Evolutionary conservation across 345 rosid genomes (phyloP).

Genomic region (Bruguiera gymnorhiza): DNA sequence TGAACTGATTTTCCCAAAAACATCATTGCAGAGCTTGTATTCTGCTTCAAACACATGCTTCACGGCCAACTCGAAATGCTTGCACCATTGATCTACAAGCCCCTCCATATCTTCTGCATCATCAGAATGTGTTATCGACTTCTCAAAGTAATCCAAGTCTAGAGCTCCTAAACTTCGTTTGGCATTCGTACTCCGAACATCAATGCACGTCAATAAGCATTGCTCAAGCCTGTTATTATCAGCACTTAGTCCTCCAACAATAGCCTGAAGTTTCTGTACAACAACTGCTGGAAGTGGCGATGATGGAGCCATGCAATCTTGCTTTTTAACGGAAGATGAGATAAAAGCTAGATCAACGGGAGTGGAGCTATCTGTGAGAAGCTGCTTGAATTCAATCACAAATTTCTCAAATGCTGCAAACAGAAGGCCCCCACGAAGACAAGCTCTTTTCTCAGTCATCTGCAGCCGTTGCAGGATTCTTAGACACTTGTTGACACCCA

Average conservation of each 20-base stretch:
- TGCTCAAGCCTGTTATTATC: constrained; percentile 30
- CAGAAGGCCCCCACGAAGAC: constrained; percentile 46
- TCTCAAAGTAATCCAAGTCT: constrained; percentile 46
- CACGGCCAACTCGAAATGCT: constrained; percentile 50
- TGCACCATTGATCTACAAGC: constrained; percentile 48
- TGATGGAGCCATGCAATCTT: constrained; percentile 10
- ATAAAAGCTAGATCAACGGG: constrained; percentile 16
- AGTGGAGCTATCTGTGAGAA: constrained; percentile 36
- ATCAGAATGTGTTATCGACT: constrained; percentile 37
- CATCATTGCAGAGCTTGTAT: constrained; percentile 41
- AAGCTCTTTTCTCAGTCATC: constrained; percentile 33
- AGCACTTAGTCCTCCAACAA: constrained; percentile 39
- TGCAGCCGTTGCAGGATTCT: constrained; percentile 43
- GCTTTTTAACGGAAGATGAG: constrained; percentile 7
- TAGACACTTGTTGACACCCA: constrained; percentile 41
- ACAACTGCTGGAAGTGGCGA: constrained; percentile 26
- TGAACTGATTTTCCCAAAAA: constrained; percentile 35
- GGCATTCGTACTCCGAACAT: constrained; percentile 38
- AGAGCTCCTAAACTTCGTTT: constrained; percentile 37
- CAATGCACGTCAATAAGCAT: constrained; percentile 35
- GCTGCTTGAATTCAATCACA: constrained; percentile 44
- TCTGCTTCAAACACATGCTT: constrained; percentile 49
- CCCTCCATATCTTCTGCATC: constrained; percentile 42
- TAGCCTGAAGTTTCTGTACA: constrained; percentile 42
- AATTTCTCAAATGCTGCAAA: constrained; percentile 44